These are phyloP conservation scores for Sordariomycetes sp. DNA, from an alignment of 2,329 filamentous ascomycete genomes.

Conservation along the genomic window DNA sequence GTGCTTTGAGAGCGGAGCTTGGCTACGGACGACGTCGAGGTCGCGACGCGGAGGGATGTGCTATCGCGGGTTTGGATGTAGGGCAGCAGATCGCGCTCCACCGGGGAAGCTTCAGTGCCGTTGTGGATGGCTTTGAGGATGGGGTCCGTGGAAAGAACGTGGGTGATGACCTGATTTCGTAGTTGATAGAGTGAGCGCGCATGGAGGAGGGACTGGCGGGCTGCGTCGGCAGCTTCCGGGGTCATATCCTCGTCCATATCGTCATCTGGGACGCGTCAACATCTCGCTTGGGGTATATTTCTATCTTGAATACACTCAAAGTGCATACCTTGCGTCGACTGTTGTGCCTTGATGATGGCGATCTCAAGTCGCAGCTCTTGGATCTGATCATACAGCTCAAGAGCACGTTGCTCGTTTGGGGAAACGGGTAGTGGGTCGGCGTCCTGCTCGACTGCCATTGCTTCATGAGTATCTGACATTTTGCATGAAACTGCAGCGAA, in stretches of 20 bases:
- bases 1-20: conserved; percentile 43
- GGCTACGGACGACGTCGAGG: conserved; percentile 44
- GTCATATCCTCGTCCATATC: conserved; percentile 16
- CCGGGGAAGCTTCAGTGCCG: conserved; percentile 50
- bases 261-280: no score
- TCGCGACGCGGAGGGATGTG: conserved; percentile 53
- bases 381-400: conserved; percentile 63
- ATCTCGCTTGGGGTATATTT: no score
- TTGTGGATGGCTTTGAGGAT: conserved; percentile 70
- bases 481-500: no score
- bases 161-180: conserved; percentile 59
- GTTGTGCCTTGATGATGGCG: conserved; percentile 50
- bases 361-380: conserved; percentile 65
- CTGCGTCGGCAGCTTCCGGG: conserved; percentile 42
- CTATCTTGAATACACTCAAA: no score
- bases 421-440: conserved; percentile 41
- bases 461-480: no score
- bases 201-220: conserved; percentile 59
- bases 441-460: conserved; percentile 20
- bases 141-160: conserved; percentile 63
- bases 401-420: conserved; percentile 53
- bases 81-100: conserved; percentile 50
- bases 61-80: conserved; percentile 56
- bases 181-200: conserved; percentile 62
- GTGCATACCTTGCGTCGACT: conserved; percentile 20